Evolutionary conservation across 495 filamentous ascomycete genomes (phyloP).

Genomic region (Lepidopterella palustris): DNA sequence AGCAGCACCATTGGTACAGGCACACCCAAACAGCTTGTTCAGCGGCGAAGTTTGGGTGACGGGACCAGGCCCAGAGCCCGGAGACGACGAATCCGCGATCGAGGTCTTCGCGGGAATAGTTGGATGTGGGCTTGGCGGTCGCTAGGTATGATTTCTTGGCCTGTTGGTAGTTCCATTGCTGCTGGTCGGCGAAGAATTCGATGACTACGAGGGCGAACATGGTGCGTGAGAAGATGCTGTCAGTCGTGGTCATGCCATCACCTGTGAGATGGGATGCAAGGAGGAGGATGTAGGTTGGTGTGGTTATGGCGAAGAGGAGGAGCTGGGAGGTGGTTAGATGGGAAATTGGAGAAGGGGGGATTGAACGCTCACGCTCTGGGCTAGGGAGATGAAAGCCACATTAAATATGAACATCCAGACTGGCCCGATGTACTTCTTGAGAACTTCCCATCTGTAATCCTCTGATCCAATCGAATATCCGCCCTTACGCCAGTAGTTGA

Average conservation of each 20-base stretch:
- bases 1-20: slow-evolving; percentile 82
- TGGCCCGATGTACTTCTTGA: slow-evolving; percentile 46
- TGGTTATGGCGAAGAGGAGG: slow-evolving; percentile 65
- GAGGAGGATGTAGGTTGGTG: slow-evolving; percentile 77
- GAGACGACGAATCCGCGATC: slow-evolving; percentile 85
- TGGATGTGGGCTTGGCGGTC: slow-evolving; percentile 63
- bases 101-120: slow-evolving; percentile 58
- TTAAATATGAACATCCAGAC: slow-evolving; percentile 76
- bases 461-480: slow-evolving; percentile 83
- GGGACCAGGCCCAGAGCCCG: slow-evolving; percentile 77
- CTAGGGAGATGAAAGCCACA: slow-evolving; percentile 74
- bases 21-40: slow-evolving; percentile 89
- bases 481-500: slow-evolving; percentile 95
- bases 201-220: slow-evolving; percentile 65
- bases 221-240: slow-evolving; percentile 60
- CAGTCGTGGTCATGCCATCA: slow-evolving; percentile 44
- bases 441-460: slow-evolving; percentile 81
- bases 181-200: slow-evolving; percentile 80
- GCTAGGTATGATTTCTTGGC: slow-evolving; percentile 71
- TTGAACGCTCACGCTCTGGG: slow-evolving; percentile 60
- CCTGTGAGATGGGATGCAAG: slow-evolving; percentile 44
- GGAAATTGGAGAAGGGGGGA: not conserved
- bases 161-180: slow-evolving; percentile 86
- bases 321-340: slow-evolving; percentile 31
- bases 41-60: slow-evolving; percentile 91